Conservation (phyloP, 1,139 yeast genomes). For the Kodamaea ohmeri region DNA sequence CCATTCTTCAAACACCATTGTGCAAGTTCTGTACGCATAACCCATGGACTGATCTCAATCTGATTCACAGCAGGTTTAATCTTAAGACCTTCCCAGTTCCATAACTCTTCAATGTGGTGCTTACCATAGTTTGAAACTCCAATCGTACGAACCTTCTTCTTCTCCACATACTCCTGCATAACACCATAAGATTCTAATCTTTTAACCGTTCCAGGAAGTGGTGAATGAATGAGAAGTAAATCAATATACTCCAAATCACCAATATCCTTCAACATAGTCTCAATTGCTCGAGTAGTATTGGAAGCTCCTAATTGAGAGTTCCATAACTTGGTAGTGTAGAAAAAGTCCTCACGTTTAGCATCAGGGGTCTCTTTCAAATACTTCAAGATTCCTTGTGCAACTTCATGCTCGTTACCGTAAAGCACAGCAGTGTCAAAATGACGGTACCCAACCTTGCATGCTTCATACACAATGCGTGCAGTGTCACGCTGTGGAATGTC, state of each 20-base stretch:
- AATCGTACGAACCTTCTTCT: conserved; percentile 52
- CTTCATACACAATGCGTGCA: conserved; percentile 41
- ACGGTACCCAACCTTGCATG: conserved; percentile 49
- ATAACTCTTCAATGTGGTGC: conserved; percentile 58
- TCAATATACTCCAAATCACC: conserved; percentile 38
- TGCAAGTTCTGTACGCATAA: conserved; percentile 62
- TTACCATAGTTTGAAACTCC: conserved; percentile 72
- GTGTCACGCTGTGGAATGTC: conserved; percentile 27
- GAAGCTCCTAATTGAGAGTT: conserved; percentile 31
- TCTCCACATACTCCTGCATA: conserved; percentile 62
- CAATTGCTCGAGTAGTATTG: conserved; percentile 27
- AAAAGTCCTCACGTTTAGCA: conserved; percentile 56
- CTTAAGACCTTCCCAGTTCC: conserved; percentile 50
- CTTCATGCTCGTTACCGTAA: conserved; percentile 57
- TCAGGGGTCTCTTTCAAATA: conserved; percentile 53
- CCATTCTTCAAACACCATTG: conserved; percentile 44
- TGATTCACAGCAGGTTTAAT: conserved; percentile 60
- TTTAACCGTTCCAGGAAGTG: conserved; percentile 49
- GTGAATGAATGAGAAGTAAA: conserved; percentile 58
- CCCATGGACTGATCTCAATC: conserved; percentile 75
- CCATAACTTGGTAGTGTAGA: conserved; percentile 54
- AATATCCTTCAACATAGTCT: conserved; percentile 26
- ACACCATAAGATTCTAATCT: conserved; percentile 60
- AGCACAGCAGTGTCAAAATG: conserved; percentile 61
- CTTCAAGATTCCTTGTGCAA: conserved; percentile 49